Evolutionary conservation across 2,329 filamentous ascomycete genomes (phyloP), one percentile per base, ranked within the genome.

Genomic region (Cryphonectria nitschkei): DNA sequence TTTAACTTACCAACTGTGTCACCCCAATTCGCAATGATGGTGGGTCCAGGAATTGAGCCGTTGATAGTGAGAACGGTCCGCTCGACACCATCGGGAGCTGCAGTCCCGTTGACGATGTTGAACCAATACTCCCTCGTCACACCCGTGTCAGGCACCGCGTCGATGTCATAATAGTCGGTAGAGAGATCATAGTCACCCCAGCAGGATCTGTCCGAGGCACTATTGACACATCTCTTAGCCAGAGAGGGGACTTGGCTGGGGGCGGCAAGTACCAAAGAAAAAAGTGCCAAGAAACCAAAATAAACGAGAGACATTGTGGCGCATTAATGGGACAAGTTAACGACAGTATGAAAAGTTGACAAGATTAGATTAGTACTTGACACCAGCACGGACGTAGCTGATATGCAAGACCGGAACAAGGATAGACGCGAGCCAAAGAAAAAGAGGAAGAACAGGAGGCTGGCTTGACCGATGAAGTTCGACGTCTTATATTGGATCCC

Each of bases 41-140:
- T 78, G 2, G 86, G 87, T 0, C 86, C 87, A 7, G 86, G 86
- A 72, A 84, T 83, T 78, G 19, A 56, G 13, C 82, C 81, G 73
- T 86, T 87, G 74, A 86, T 75, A 52, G 86, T 78, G 74, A 76
- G 75, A 50, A 74, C 70, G 13, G 56, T 32, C 5, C 75, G 65
- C 14, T 68, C 61, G 9, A 80, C 75, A 11, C 82, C 81, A 76
- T 83, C 81, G 3, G 79, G 79, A 2, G 74, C 75, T 43, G 75
- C 73, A 65, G 72, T 76, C 52, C 75, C 75, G 14, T 77, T 71
- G 5, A 70, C 64, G 29, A 79, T 69, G 7, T 73, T 73, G 29
- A 76, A 75, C 58, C 73, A 75, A 68, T 77, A 79, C 58, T 83
- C 82, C 19, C 80, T 75, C 32, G 78, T 81, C 0, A 82, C 80